Evolutionary conservation across 495 filamentous ascomycete species (phyloP).

Genomic region (Daldinia bambusicola): DNA sequence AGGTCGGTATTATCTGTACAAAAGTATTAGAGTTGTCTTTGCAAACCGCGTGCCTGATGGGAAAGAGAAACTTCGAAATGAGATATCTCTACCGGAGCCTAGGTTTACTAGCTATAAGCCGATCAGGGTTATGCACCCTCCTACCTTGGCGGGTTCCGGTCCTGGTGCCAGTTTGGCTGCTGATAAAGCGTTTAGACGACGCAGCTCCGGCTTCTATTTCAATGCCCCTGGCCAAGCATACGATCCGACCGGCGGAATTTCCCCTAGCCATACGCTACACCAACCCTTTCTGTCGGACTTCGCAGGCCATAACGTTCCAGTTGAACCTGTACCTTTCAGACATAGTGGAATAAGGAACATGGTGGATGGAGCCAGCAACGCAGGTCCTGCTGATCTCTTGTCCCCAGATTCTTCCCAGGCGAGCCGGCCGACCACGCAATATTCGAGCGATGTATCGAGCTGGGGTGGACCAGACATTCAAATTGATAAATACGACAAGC

Average conservation of each 20-base stretch:
- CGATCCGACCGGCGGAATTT: constrained; percentile 51
- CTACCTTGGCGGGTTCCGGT: constrained; percentile 41
- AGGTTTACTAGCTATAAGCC: constrained; percentile 87
- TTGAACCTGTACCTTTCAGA: constrained; percentile 53
- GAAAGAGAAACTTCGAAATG: constrained; percentile 91
- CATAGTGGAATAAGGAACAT: constrained; percentile 24
- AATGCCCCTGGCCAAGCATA: constrained; percentile 47
- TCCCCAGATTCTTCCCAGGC: constrained; percentile 42
- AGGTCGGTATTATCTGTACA: constrained; percentile 90
- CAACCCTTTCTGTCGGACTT: constrained; percentile 37
- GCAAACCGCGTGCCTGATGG: constrained; percentile 97
- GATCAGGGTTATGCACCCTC: constrained; percentile 59
- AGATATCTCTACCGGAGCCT: constrained; percentile 89
- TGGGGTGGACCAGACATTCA: constrained; percentile 31
- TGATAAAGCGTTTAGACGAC: constrained; percentile 67
- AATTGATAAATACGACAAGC: constrained; percentile 68
- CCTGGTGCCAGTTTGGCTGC: constrained; percentile 56
- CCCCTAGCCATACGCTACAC: constrained; percentile 39
- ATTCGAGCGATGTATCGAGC: constrained; percentile 41
- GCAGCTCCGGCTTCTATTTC: constrained; percentile 65
- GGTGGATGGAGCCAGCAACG: constrained; percentile 24
- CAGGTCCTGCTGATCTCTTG: constrained; percentile 31
- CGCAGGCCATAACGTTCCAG: constrained; percentile 34
- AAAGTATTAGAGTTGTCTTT: constrained; percentile 93
- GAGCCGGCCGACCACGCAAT: constrained; percentile 42